phyloP scores from a whole-genome alignment of 306 rosid genomes.

The Gleditsia sinensis region DNA sequence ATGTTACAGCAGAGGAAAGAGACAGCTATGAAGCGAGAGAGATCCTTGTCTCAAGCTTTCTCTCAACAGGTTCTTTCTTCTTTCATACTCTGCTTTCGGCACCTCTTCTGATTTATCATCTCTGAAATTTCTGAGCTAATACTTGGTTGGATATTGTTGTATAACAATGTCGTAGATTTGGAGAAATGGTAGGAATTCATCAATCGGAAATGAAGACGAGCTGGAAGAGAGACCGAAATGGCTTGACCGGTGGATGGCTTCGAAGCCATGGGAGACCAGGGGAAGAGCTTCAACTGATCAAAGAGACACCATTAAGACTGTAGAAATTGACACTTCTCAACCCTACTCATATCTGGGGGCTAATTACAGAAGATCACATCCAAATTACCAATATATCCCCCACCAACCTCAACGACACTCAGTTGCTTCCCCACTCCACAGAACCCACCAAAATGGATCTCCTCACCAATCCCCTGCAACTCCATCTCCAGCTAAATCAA shows the following conservation, averaged over 20 bases:
- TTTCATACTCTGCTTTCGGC: background rate
- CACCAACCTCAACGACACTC: slow-evolving; percentile 73
- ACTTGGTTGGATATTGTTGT: background rate
- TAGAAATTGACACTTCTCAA: slow-evolving; percentile 86
- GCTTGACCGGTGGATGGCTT: slow-evolving; percentile 79
- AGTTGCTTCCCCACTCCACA: slow-evolving; percentile 63
- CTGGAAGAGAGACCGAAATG: slow-evolving; percentile 79
- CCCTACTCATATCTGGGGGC: slow-evolving; percentile 72
- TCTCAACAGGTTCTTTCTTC: slow-evolving; percentile 81
- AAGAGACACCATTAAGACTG: slow-evolving; percentile 77
- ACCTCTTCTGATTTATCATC: background rate
- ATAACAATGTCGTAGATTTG: slow-evolving; percentile 48
- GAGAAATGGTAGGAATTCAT: slow-evolving; percentile 72
- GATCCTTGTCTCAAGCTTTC: slow-evolving; percentile 69
- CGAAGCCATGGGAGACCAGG: slow-evolving; percentile 86
- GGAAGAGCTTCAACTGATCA: slow-evolving; percentile 91
- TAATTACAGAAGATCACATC: slow-evolving; percentile 68
- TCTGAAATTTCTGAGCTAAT: slow-evolving; percentile 27
- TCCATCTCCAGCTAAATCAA: slow-evolving; percentile 78
- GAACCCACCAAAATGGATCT: slow-evolving; percentile 55
- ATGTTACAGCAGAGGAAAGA: slow-evolving; percentile 86
- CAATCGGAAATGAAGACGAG: slow-evolving; percentile 81
- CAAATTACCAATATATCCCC: slow-evolving; percentile 67
- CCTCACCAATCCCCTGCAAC: slow-evolving; percentile 64
- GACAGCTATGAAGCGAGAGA: slow-evolving; percentile 80